Conservation (phyloP, 805 yeast genomes). For the Sungouiozyma intestinalis region DNA sequence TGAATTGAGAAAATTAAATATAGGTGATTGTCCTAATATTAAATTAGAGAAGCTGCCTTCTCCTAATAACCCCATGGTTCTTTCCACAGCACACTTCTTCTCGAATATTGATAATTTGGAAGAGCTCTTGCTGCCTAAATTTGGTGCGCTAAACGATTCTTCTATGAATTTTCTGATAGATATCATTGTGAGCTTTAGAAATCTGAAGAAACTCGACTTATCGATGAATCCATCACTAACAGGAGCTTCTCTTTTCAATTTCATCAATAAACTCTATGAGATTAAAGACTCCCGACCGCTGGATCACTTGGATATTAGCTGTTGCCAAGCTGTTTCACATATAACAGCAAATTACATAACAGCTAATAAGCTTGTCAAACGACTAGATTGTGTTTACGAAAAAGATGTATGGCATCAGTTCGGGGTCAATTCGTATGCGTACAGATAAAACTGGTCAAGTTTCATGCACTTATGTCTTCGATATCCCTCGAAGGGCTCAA, state of each 20-base stretch:
- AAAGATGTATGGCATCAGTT: constrained; percentile 22
- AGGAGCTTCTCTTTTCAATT: constrained; percentile 25
- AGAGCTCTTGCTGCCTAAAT: constrained; percentile 18
- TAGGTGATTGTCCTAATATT: constrained; percentile 23
- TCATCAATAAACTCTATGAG: constrained; percentile 12
- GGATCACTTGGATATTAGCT: constrained; percentile 16
- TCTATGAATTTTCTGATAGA: constrained; percentile 11
- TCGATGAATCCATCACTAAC: constrained; percentile 24
- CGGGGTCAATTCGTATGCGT: constrained; percentile 22
- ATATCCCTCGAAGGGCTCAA: too few relatives aligned
- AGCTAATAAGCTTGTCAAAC: constrained; percentile 13
- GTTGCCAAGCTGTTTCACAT: constrained; percentile 23
- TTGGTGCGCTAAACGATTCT: constrained; percentile 16
- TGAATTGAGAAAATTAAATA: constrained; percentile 12
- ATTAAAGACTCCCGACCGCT: constrained; percentile 10
- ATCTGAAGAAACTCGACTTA: constrained; percentile 17
- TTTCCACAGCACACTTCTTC: constrained; percentile 12
- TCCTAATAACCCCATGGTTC: constrained; percentile 3
- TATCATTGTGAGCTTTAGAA: constrained; percentile 7
- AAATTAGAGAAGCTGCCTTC: constrained; percentile 4
- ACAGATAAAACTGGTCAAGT: constrained; percentile 5
- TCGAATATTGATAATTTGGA: constrained; percentile 10
- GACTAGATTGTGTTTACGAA: constrained; percentile 21
- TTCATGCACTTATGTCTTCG: too few relatives aligned
- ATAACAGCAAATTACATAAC: constrained; percentile 18